Evolutionary conservation across 345 rosid species (phyloP), one percentile per base, ranked within the genome.

Genomic region (Erucastrum elatum): DNA sequence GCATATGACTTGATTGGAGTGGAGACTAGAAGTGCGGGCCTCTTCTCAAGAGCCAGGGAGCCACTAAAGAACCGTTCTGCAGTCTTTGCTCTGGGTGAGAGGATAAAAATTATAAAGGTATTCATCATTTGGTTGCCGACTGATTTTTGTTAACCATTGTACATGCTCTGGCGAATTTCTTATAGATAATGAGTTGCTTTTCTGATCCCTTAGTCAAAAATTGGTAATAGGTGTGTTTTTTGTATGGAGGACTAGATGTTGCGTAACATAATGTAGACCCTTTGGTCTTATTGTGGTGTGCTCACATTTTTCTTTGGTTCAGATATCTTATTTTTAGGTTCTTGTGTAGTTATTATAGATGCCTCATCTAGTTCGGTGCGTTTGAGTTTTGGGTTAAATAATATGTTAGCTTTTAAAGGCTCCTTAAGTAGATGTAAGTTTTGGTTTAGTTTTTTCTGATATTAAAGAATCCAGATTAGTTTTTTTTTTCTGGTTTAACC

Each of bases 51-150:
- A 83, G 88, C 88, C 74, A 91, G 98, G 81, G 98, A 93, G 84
- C 94, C 92, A 63, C 61, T 82, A 75, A 95, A 95, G 87, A 95
- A 95, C 53, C 90, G 96, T 70, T 91, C 99, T 71, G 93, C 98
- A 37, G 96, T 93, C 70, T 95, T 82, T 93, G 96, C 98, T 59
- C 75, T 95, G 81, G 98, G 99, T 75, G 98, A 93, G 69, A 87
- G 98, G 86, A 87, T 91, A 75, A 91, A 87, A 72, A 85, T 95
- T 83, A 87, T 95, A 80, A 95, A 95, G 98, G 98, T 93, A 83
- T 64, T 27, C 58, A 66, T 71, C 64, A 34, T 66, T 55, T 1
- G 26, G 51, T 69, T 69, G n/a, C 51, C 35, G 30, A 35, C 63
- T 68, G n/a, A 26, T 4, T 68, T 56, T 49, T 11, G n/a, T 49